Percentiles rank a stretch among this genome's conserved stretches.
phyloP scores from a whole-genome alignment of 345 rosid genomes.

The Dimocarpus longan region DNA sequence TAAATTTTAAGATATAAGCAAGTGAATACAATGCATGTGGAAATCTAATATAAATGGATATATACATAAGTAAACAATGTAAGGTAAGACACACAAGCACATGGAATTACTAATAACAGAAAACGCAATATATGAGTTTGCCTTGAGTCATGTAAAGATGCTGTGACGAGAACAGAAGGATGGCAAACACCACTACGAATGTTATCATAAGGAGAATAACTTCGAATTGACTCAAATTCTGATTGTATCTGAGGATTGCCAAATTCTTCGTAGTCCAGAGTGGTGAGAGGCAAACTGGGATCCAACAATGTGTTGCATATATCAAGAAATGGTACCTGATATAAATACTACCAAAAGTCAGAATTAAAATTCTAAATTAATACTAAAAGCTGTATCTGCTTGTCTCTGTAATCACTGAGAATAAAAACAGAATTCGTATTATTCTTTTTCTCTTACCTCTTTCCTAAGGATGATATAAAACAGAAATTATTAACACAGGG shows the following conservation, averaged over 20 bases:
- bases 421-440: background rate
- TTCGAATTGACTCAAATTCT: constrained; percentile 52
- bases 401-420: constrained; percentile 1
- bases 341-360: constrained; percentile 17
- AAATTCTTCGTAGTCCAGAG: constrained; percentile 86
- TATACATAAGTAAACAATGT: background rate
- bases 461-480: background rate
- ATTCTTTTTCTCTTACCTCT: background rate
- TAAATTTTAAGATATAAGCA: background rate
- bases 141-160: constrained; percentile 89
- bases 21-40: background rate
- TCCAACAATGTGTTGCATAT: constrained; percentile 72
- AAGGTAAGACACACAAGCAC: background rate
- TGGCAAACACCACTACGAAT: constrained; percentile 56
- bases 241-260: constrained; percentile 69
- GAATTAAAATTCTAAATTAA: background rate
- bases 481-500: background rate
- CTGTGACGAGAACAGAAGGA: constrained; percentile 70
- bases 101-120: constrained; percentile 5
- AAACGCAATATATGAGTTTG: constrained; percentile 25
- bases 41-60: too few species aligned
- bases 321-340: constrained; percentile 89
- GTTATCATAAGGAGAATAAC: constrained; percentile 89
- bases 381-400: background rate
- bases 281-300: constrained; percentile 76